Evolutionary conservation across 139 green algal genomes (phyloP).

Genomic region (Closterium sp.): DNA sequence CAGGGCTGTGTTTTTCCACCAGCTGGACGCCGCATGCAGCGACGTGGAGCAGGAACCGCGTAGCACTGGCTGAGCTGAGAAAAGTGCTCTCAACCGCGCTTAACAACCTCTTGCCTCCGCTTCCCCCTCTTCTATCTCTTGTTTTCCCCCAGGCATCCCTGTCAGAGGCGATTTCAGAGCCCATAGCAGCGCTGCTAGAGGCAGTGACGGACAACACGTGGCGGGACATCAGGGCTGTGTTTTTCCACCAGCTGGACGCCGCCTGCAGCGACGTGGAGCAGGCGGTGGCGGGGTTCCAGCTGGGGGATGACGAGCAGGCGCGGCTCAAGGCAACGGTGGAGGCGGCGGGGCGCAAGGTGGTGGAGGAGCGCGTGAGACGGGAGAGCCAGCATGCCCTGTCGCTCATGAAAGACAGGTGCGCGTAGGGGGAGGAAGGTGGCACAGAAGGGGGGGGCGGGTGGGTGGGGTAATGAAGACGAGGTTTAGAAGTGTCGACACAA

Average conservation of each 20-base stretch:
- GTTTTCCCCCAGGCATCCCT: slow-evolving; percentile 13
- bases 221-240: slow-evolving; percentile 12
- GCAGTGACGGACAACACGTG: slow-evolving; percentile 31
- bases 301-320: slow-evolving; percentile 21
- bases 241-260: slow-evolving; percentile 10
- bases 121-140: too few species aligned
- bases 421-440: too few species aligned
- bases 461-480: too few species aligned
- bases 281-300: slow-evolving; percentile 26
- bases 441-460: too few species aligned
- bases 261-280: background rate
- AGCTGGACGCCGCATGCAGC: too few species aligned
- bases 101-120: background rate
- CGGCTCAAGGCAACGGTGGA: slow-evolving; percentile 17
- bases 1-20: too few species aligned
- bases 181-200: slow-evolving; percentile 17
- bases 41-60: too few species aligned
- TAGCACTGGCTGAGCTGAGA: too few species aligned
- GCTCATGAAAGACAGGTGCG: slow-evolving; percentile 45
- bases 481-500: too few species aligned
- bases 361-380: slow-evolving; percentile 23
- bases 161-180: slow-evolving; percentile 5
- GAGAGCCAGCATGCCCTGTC: slow-evolving; percentile 24
- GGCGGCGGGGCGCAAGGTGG: slow-evolving; percentile 6
- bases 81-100: too few species aligned